These are phyloP conservation scores for Poterioochromonas sp. DNA, from an alignment of 352 stramenopile genomes.

Conservation along the genomic window DNA sequence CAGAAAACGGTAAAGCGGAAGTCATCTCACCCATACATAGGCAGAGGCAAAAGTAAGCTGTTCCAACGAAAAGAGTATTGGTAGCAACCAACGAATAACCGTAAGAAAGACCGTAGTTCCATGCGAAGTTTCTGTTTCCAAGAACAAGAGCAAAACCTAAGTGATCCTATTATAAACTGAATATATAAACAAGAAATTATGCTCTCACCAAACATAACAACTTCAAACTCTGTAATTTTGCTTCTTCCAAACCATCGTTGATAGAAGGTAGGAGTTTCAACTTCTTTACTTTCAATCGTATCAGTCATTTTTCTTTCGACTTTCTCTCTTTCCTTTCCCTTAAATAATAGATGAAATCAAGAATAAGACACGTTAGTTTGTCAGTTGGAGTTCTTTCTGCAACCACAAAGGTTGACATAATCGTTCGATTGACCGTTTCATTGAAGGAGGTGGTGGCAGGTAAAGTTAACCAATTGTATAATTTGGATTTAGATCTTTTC, in stretches of 20 bases:
- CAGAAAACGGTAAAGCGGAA: constrained; percentile 11
- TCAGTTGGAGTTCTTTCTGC: constrained; percentile 11
- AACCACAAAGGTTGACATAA: constrained; percentile 14
- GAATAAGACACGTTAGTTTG: constrained; percentile 14
- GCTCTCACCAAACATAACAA: constrained; percentile 13
- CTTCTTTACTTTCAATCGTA: constrained; percentile 15
- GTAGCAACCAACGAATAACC: constrained; percentile 11
- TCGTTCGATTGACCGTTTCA: constrained; percentile 11
- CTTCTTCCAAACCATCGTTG: constrained; percentile 11
- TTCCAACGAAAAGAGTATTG: constrained; percentile 14
- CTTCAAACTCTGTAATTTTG: constrained; percentile 15
- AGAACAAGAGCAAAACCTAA: constrained; percentile 14
- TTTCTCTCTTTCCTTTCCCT: constrained; percentile 13
- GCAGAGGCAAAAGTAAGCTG: constrained; percentile 10
- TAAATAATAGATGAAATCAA: constrained; percentile 19
- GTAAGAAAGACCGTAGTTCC: constrained; percentile 11
- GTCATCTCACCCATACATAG: constrained; percentile 11
- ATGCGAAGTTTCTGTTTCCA: constrained; percentile 13
- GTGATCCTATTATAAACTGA: constrained; percentile 15
- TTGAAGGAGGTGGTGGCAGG: constrained; percentile 7
- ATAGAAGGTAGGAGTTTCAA: constrained; percentile 14
- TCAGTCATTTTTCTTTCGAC: constrained; percentile 14
- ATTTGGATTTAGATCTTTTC: constrained; percentile 17
- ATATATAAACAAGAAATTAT: constrained; percentile 19
- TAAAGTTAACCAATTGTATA: constrained; percentile 18